A percentile compares a stretch with the other conserved stretches of the same genome.
Conservation (phyloP, 257 asterid species). For the Eucommia ulmoides region DNA sequence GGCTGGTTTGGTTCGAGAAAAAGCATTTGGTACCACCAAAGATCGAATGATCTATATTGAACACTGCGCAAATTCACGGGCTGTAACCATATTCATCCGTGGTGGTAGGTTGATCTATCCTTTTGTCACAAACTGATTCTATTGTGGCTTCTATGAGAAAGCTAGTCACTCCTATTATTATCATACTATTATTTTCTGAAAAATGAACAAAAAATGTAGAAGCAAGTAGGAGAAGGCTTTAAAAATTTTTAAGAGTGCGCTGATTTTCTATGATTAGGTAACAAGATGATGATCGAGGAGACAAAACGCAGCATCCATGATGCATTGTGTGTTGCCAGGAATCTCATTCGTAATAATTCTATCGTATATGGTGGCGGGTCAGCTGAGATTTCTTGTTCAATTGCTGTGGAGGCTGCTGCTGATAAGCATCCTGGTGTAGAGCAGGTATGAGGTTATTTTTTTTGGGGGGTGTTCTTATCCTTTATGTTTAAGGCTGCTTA, state of each 20-base stretch:
- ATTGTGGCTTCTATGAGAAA: background rate
- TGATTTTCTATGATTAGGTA: no score
- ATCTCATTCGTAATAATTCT: constrained; percentile 88
- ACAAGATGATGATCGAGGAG: constrained; percentile 98
- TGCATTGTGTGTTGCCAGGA: constrained; percentile 88
- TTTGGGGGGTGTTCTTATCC: background rate
- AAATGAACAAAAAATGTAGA: no score
- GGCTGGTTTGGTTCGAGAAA: constrained; percentile 98
- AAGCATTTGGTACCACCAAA: constrained; percentile 88
- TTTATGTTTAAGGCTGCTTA: background rate
- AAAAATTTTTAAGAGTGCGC: no score
- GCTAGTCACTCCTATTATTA: no score
- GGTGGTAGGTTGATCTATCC: constrained; percentile 57
- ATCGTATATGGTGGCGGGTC: constrained; percentile 98
- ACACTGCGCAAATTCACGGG: constrained; percentile 97
- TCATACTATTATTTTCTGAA: no score
- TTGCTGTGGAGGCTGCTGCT: constrained; percentile 96
- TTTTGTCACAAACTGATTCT: background rate
- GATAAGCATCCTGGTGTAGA: constrained; percentile 96
- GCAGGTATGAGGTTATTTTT: constrained; percentile 35
- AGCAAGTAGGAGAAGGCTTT: no score
- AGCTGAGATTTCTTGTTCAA: constrained; percentile 87
- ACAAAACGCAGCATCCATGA: constrained; percentile 97
- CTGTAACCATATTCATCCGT: constrained; percentile 92
- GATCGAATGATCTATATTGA: constrained; percentile 95